Base-by-base conservation (phyloP, 768 basidiomycete species). In the Leucosporidium creatinivorum region DNA sequence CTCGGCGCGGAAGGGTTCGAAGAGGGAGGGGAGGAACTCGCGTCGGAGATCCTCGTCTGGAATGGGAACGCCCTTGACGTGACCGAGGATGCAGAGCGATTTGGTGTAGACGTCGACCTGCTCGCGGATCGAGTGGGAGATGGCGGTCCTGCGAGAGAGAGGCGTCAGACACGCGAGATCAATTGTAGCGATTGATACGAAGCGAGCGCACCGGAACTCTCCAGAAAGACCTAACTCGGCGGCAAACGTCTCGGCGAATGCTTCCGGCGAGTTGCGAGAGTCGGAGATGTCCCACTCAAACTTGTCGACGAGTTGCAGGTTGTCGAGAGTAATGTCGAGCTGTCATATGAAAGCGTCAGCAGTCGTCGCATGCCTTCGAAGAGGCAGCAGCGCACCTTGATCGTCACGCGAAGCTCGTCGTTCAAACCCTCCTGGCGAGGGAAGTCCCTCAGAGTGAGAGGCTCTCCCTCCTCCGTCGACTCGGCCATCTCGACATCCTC, bases 201-300 rank as follows among this genome's bases (percentile, higher is more conserved):
- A 48, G 44, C 18, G 9, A 17, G 80, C 89, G 75, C 76, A 93
- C 91, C 83, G 87, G 82, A 98, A 99, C 77, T 99, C 96, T 12
- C 92, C 91, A 31, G 84, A 84, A 30, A 99, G 79, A 7, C 96
- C 96, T 28, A 99, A 80, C 72, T 99, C 96, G 26, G 85, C 84
- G 2, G 86, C 81, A 76, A 96, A 94, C 0, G 87, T 83, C 69
- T 89, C 87, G 10, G 96, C 91, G 78, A 98, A 98, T 30, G 88
- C 86, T 79, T 99, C 96, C 0, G 94, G 93, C 0, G 87, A 88
- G 4, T 89, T 87, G 56, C 83, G 82, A 26, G 81, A 79, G 64
- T 89, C 91, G 73, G 87, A 87, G 48, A 97, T 79, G 77, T 99
- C 94, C 96, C 96, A 99, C 77, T 98, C 96, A 75, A 98, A 94